phyloP scores from a whole-genome alignment of 768 basidiomycete species.

The Amanita brunnescens region DNA sequence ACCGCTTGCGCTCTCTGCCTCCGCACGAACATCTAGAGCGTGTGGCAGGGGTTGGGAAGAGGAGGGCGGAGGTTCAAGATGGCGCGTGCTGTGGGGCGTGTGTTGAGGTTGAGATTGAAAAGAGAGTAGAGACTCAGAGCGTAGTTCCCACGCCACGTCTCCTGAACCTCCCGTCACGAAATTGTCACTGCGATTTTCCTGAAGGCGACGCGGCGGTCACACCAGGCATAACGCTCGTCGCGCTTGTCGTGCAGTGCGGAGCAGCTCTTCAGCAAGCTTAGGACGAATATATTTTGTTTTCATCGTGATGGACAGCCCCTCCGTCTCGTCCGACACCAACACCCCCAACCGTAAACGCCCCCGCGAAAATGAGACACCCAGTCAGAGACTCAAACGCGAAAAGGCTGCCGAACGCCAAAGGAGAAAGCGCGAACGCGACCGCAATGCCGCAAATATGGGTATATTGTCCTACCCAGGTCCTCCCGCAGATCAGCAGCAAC shows the following conservation, averaged over 20 bases:
- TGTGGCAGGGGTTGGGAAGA: too few species aligned
- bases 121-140: not conserved
- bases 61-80: too few species aligned
- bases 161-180: conserved; percentile 36
- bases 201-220: conserved; percentile 34
- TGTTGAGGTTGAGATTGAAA: too few species aligned
- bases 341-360: conserved; percentile 39
- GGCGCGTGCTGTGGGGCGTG: too few species aligned
- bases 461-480: conserved; percentile 26
- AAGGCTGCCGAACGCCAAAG: conserved; percentile 84
- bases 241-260: conserved; percentile 1
- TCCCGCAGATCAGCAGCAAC: conserved; percentile 12
- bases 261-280: conserved; percentile 5
- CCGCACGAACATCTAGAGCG: too few species aligned
- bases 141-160: conserved; percentile 11
- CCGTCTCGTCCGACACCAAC: conserved; percentile 14
- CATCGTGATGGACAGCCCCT: conserved; percentile 16
- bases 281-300: conserved; percentile 5
- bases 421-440: conserved; percentile 69
- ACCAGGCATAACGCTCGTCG: conserved; percentile 29
- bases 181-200: conserved; percentile 34
- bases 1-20: too few species aligned
- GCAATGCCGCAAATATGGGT: conserved; percentile 30
- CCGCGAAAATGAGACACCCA: conserved; percentile 65
- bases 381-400: conserved; percentile 70